Conservation (phyloP, 2,329 filamentous ascomycete genomes). For the Stylonectria norvegica region DNA sequence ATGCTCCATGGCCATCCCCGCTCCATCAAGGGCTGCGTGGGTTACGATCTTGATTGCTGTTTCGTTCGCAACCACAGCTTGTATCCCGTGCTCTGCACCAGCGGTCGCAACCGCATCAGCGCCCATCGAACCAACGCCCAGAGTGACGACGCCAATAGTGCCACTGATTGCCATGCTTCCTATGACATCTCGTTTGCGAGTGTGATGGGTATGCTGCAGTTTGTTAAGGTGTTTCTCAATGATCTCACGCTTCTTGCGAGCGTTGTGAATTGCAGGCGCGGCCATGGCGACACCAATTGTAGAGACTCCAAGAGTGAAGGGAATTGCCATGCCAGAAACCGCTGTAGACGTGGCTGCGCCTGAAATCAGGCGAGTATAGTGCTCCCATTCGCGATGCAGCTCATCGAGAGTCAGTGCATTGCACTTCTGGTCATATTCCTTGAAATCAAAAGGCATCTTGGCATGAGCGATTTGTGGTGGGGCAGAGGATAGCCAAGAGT, state of each 20-base stretch:
- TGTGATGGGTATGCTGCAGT: constrained; percentile 33
- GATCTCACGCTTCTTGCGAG: constrained; percentile 40
- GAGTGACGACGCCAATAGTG: constrained; percentile 34
- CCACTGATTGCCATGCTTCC: constrained; percentile 38
- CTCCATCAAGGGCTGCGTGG: constrained; percentile 36
- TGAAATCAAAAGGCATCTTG: constrained; percentile 40
- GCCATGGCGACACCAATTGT: constrained; percentile 37
- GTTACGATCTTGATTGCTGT: constrained; percentile 33
- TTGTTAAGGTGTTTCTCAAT: constrained; percentile 37
- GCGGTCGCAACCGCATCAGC: constrained; percentile 35
- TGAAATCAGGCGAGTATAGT: constrained; percentile 40
- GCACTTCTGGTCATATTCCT: constrained; percentile 39
- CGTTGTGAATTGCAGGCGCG: constrained; percentile 40
- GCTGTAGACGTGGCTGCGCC: constrained; percentile 40
- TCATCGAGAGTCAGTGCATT: constrained; percentile 34
- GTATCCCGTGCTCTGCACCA: constrained; percentile 34
- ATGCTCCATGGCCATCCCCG: constrained; percentile 35
- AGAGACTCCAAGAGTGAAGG: constrained; percentile 38
- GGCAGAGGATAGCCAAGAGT: neutral
- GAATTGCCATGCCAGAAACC: constrained; percentile 37
- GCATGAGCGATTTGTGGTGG: neutral
- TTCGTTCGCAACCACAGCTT: constrained; percentile 30
- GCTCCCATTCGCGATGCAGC: constrained; percentile 41
- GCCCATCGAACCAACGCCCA: constrained; percentile 34
- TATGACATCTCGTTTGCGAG: constrained; percentile 40